Evolutionary conservation across 2,329 filamentous ascomycete genomes (phyloP), one percentile per base, ranked within the genome.

Genomic region (Didymella keratinophila): DNA sequence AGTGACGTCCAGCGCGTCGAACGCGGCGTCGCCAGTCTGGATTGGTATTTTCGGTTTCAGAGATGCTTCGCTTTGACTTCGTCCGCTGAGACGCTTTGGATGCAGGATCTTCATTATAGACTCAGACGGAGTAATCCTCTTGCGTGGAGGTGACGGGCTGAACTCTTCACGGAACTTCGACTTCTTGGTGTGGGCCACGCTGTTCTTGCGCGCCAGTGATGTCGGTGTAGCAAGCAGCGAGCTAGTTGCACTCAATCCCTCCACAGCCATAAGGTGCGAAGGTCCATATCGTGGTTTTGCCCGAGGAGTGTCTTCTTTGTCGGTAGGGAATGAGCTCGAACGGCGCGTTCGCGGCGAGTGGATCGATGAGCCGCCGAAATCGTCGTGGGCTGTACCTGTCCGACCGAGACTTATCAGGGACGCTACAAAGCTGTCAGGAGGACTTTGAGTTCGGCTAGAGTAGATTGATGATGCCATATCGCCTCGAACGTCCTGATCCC

Each of bases 381-480:
- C 23, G 6, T 58, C 54, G 9, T 65, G 48, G 20, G 39, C 50
- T 14, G 59, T 61, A n/a, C 46, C 34, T 2, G 48, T 52, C 20
- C 36, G 48, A 20, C 60, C 59, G 12, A 70, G 41, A 36, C 69
- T 71, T 30, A 64, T 48, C 52, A 67, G 62, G 46, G 69, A 71
- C 10, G 61, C 70, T 53, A 60, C 64, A 51, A 65, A 68, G 51
- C 72, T 76, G 10, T 71, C 72, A 14, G 62, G 69, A n/a, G 72
- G 71, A 49, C 77, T 78, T 10, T 78, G 64, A 36, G 77, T 71
- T 63, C 78, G 62, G 28, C 72, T 73, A 1, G 76, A 78, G 42
- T 80, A 80, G 18, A 79, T 67, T 0, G 78, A 80, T 0, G 78
- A 80, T 16, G 64, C 63, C n/a, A 64, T 52, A 53, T 71, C 67